Evolutionary conservation across 75 land plant species (phyloP), one percentile per base, ranked within the genome.

Genomic region (Pinus albicaulis): DNA sequence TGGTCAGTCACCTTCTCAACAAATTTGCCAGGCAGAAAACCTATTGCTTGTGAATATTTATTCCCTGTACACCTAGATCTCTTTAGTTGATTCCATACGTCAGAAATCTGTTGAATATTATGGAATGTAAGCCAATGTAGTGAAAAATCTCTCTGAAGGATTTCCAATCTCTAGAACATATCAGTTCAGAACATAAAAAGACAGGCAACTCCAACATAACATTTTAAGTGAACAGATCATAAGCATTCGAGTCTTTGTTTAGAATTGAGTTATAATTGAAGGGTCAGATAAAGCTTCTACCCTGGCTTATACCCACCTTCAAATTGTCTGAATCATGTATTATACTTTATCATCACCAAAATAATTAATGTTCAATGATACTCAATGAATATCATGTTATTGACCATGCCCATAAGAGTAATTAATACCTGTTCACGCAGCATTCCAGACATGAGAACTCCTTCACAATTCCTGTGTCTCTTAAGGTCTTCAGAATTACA

Each of bases 1-100:
- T 31, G 17, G 16, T 64, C 68, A 16, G 68, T 64, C 41, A 64
- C 19, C 34, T 64, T 64, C 38, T 64, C 68, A 64, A 64, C 41
- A 64, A 64, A 64, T 64, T 64, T 64, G 68, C 68, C 19, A 31
- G 68, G 68, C 68, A 64, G 34, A 31, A 36, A 64, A 31, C 31
- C 41, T 16, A 20, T 4, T 64, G 38, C 68, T 64, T 64, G 68
- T 5, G 38, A 64, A 28, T 64, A 28, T 36, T 64, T 31, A 17
- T 31, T 36, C 68, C 24, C 36, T 64, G 38, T 36, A 17, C 34
- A 31, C 68, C 16, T 64, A 13, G 36, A 64, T 64, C n/a, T 5
- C 68, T 64, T 64, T 17, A 64, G 38, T 19, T 64, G 41, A 64
- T 36, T 64, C 68, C 68, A 64, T 23, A 31, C 68, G 16, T 17